phyloP scores from a whole-genome alignment of 495 filamentous ascomycete genomes.

The Penicillium odoratum region DNA sequence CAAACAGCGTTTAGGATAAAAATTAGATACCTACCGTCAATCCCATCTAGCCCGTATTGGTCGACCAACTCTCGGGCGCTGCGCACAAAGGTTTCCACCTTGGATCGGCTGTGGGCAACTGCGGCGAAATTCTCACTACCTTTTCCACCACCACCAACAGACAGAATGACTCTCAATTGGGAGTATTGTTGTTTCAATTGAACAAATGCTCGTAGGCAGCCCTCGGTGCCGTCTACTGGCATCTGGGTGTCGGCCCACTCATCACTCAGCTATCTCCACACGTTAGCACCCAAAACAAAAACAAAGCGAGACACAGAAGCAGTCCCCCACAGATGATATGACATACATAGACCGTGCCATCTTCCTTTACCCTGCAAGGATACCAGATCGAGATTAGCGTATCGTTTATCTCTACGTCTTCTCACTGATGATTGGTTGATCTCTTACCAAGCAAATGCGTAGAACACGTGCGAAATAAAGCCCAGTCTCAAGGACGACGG shows the following conservation, averaged over 20 bases:
- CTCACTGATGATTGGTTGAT: constrained; percentile 21
- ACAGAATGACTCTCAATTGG: constrained; percentile 78
- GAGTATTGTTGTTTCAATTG: constrained; percentile 71
- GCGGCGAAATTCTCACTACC: constrained; percentile 76
- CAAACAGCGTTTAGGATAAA: background rate
- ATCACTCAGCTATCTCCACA: constrained; percentile 67
- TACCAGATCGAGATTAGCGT: constrained; percentile 32
- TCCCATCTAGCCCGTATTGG: constrained; percentile 76
- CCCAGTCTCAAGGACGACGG: constrained; percentile 74
- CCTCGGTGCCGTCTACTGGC: constrained; percentile 73
- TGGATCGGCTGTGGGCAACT: constrained; percentile 62
- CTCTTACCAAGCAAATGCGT: constrained; percentile 75
- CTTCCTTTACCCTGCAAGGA: constrained; percentile 63
- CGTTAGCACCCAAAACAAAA: background rate
- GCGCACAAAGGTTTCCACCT: constrained; percentile 69
- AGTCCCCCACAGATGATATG: background rate
- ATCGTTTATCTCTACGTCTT: constrained; percentile 25
- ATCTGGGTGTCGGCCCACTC: constrained; percentile 82
- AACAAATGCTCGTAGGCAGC: constrained; percentile 74
- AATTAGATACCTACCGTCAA: constrained; percentile 63
- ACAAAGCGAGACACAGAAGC: background rate
- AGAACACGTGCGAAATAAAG: constrained; percentile 77
- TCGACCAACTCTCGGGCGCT: constrained; percentile 72
- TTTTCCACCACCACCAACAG: constrained; percentile 79
- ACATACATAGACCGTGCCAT: constrained; percentile 79